These are phyloP conservation scores for Zelonia costaricensis DNA, from an alignment of 208 protist species.

Conservation along the genomic window DNA sequence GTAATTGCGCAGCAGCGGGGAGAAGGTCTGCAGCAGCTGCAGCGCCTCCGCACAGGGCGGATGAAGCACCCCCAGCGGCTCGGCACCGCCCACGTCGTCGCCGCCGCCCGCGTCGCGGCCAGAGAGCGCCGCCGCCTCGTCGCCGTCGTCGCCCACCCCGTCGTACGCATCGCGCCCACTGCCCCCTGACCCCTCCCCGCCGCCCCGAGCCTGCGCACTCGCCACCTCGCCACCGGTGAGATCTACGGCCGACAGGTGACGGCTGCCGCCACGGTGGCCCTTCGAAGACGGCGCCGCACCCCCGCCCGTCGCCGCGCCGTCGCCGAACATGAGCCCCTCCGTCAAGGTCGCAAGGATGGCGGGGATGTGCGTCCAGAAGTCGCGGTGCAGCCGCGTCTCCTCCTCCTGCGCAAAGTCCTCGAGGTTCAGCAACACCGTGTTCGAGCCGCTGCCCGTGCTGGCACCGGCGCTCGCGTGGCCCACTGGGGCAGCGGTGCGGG, in stretches of 20 bases:
- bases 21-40: slow-evolving; percentile 30
- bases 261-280: no score
- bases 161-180: no score
- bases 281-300: background rate
- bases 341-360: slow-evolving; percentile 31
- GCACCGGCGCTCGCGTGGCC: background rate
- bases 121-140: no score
- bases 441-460: background rate
- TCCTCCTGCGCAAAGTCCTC: slow-evolving; percentile 22
- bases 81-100: background rate
- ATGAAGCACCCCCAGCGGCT: slow-evolving; percentile 21
- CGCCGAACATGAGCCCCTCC: slow-evolving; percentile 36
- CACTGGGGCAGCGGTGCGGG: background rate
- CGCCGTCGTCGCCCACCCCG: no score
- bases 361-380: slow-evolving; percentile 43
- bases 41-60: slow-evolving; percentile 32
- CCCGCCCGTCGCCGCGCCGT: background rate
- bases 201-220: background rate
- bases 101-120: background rate
- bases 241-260: no score
- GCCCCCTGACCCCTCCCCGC: no score
- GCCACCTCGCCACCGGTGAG: background rate
- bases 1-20: slow-evolving; percentile 41
- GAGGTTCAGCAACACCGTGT: slow-evolving; percentile 5
- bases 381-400: slow-evolving; percentile 34